Evolutionary conservation across 495 filamentous ascomycete species (phyloP), one percentile per base, ranked within the genome.

Genomic region (Saxispiralis lemnorum): DNA sequence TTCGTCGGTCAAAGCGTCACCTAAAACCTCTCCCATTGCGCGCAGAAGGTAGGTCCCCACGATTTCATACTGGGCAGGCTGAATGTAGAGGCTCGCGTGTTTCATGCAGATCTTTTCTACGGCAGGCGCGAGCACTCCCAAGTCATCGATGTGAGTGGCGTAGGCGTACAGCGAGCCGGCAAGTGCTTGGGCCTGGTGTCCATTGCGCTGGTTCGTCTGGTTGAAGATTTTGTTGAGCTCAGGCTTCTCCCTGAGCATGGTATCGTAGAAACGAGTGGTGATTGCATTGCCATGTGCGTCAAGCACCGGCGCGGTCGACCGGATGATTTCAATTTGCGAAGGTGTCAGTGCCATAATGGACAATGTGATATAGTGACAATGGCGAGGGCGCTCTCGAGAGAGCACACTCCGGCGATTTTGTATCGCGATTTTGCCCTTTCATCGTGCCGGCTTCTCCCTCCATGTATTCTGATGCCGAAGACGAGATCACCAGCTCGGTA

Each of bases 81-180:
- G 59, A 51, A 86, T 73, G 59, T 73, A 73, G 24, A 84, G 70
- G 0, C 73, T 79, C 35, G 73, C 79, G 49, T 86, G 80, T 60
- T 83, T 83, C 58, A 80, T 68, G 55, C 76, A 75, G 55, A 86
- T 83, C 49, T 75, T 67, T 58, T 78, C 74, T n/a, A 86, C 69
- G 31, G 75, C 73, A 6, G 69, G 64, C 30, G 57, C 47, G 4
- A 86, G 66, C 19, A 67, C 72, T 41, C 62, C 64, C 6, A 82
- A 69, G 59, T 82, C 67, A 58, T 83, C 79, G 55, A 83, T 78
- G 56, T 83, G 66, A 16, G 66, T 64, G 43, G 80, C 80, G 48
- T 83, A 83, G 28, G 75, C 76, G 51, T 76, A 73, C 30, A 86
- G 68, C 11, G 78, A 67, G 40, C 59, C 63, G 32, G 80, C 78